Evolutionary conservation across 2,329 filamentous ascomycete genomes (phyloP).

Genomic region (Phyllosticta citrichinensis): DNA sequence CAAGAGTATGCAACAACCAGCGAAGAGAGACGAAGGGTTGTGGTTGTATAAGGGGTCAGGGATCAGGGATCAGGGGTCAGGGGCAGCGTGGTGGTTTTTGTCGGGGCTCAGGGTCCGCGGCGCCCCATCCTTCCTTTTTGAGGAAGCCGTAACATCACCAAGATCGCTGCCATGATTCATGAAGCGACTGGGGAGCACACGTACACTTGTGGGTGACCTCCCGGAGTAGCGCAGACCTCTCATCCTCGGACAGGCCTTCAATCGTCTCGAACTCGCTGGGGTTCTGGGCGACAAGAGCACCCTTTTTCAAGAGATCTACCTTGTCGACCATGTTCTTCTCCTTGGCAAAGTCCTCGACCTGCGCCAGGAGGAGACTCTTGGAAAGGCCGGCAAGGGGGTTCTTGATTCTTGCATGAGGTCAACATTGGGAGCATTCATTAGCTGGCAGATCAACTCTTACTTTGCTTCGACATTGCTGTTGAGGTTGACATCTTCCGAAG

Average conservation of each 20-base stretch:
- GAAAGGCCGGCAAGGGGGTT: conserved; percentile 50
- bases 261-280: conserved; percentile 54
- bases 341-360: conserved; percentile 53
- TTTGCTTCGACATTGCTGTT: conserved; percentile 11
- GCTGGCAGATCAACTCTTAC: not conserved
- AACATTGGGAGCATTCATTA: not conserved
- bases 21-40: no score
- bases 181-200: conserved; percentile 21
- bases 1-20: no score
- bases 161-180: not conserved
- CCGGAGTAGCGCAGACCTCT: conserved; percentile 49
- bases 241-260: conserved; percentile 48
- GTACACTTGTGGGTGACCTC: conserved; percentile 61
- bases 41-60: no score
- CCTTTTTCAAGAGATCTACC: conserved; percentile 51
- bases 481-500: conserved; percentile 9
- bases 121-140: not conserved
- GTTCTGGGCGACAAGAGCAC: conserved; percentile 64
- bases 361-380: conserved; percentile 38
- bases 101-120: no score
- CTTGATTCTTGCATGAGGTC: conserved; percentile 33
- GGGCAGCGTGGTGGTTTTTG: no score
- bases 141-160: not conserved
- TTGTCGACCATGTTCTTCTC: conserved; percentile 50
- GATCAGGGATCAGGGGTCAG: not conserved